phyloP scores from a whole-genome alignment of 2,329 filamentous ascomycete genomes.

The Huntiella abstrusa region DNA sequence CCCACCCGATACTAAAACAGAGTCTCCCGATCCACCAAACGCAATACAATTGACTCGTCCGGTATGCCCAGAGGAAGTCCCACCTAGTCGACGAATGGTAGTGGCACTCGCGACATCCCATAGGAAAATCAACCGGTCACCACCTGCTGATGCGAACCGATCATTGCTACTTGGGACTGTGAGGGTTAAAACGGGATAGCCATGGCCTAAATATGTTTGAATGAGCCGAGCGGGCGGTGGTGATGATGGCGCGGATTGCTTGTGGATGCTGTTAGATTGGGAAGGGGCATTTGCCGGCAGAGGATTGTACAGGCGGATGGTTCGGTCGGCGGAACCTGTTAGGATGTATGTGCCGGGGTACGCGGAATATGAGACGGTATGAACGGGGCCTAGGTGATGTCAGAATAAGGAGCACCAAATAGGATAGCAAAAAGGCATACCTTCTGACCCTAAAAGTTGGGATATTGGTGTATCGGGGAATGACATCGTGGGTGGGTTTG shows the following conservation, averaged over 20 bases:
- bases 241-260: neutral
- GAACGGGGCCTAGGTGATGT: slow-evolving; percentile 39
- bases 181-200: slow-evolving; percentile 77
- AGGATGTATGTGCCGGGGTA: slow-evolving; percentile 61
- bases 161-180: slow-evolving; percentile 59
- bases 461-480: slow-evolving; percentile 32
- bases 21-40: slow-evolving; percentile 60
- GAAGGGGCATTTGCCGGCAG: slow-evolving; percentile 24
- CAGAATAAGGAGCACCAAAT: neutral
- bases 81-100: slow-evolving; percentile 56
- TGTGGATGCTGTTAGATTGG: slow-evolving; percentile 1
- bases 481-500: slow-evolving; percentile 18
- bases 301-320: slow-evolving; percentile 74
- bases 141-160: slow-evolving; percentile 69
- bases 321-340: slow-evolving; percentile 69
- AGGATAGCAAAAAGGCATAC: slow-evolving; percentile 20
- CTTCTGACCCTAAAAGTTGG: slow-evolving; percentile 39
- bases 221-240: slow-evolving; percentile 44
- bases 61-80: slow-evolving; percentile 41
- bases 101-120: slow-evolving; percentile 79
- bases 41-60: slow-evolving; percentile 59
- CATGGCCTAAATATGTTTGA: slow-evolving; percentile 76
- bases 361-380: slow-evolving; percentile 54
- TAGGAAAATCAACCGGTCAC: slow-evolving; percentile 77
- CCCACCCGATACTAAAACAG: slow-evolving; percentile 51